Conservation (phyloP, 768 basidiomycete genomes). For the Amanita subjunquillea region DNA sequence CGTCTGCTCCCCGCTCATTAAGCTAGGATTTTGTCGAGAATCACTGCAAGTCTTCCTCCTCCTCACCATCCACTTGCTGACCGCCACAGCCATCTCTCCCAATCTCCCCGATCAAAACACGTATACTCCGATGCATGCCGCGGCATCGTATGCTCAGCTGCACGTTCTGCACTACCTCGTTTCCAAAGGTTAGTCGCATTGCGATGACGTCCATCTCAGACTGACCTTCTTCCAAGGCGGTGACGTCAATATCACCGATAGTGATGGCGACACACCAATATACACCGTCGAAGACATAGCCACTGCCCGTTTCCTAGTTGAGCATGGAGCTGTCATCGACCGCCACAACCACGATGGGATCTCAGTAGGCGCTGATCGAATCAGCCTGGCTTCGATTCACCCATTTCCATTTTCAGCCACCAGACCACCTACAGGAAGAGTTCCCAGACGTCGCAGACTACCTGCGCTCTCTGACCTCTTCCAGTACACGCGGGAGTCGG, state of each 20-base stretch:
- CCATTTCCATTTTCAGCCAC: slow-evolving; percentile 36
- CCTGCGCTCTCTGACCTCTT: slow-evolving; percentile 9
- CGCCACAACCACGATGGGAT: slow-evolving; percentile 62
- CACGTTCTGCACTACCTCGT: slow-evolving; percentile 71
- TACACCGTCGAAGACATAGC: slow-evolving; percentile 81
- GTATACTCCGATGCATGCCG: slow-evolving; percentile 91
- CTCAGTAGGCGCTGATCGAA: slow-evolving; percentile 41
- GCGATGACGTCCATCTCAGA: slow-evolving; percentile 4
- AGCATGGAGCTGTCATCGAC: slow-evolving; percentile 61
- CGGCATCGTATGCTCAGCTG: slow-evolving; percentile 84
- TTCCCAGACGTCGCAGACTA: slow-evolving; percentile 7
- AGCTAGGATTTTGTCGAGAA: slow-evolving; percentile 50
- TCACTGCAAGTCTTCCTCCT: slow-evolving; percentile 33
- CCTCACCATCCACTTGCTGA: slow-evolving; percentile 19
- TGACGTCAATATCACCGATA: slow-evolving; percentile 77
- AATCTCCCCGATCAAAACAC: slow-evolving; percentile 63
- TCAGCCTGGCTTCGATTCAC: not conserved
- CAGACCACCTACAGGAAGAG: slow-evolving; percentile 14
- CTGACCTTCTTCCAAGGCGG: slow-evolving; percentile 42
- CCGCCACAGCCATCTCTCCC: slow-evolving; percentile 47
- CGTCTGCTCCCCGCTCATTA: slow-evolving; percentile 4
- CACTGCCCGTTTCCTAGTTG: slow-evolving; percentile 69
- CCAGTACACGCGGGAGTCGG: slow-evolving; percentile 12
- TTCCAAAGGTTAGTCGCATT: slow-evolving; percentile 38
- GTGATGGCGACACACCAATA: slow-evolving; percentile 85